phyloP scores from a whole-genome alignment of 495 filamentous ascomycete species.

The Daldinia vernicosa region DNA sequence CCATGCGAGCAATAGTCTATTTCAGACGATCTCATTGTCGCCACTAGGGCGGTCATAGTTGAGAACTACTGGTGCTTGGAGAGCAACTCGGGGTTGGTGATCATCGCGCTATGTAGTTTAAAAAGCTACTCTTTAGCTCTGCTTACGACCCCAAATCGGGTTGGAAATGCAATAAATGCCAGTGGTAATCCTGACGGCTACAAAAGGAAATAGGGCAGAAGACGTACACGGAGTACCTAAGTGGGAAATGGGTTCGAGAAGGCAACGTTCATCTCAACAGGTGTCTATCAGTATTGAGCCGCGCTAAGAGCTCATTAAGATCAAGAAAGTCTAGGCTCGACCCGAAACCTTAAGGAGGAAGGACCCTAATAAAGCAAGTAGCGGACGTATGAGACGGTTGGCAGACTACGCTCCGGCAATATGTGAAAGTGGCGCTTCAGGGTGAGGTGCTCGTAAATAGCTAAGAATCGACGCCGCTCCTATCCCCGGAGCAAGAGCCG shows the following conservation, averaged over 20 bases:
- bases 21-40: conserved; percentile 21
- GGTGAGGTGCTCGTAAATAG: conserved; percentile 20
- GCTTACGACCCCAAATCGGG: conserved; percentile 3
- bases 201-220: not conserved
- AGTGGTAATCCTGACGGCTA: conserved; percentile 10
- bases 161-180: conserved; percentile 12
- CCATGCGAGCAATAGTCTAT: conserved; percentile 17
- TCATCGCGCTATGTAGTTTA: conserved; percentile 15
- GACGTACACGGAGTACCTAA: not conserved
- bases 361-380: conserved; percentile 10
- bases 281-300: conserved; percentile 22
- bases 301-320: conserved; percentile 33
- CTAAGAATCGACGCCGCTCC: conserved; percentile 20
- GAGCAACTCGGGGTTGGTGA: conserved; percentile 22
- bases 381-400: conserved; percentile 19
- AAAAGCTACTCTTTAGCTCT: conserved; percentile 9
- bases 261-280: conserved; percentile 19
- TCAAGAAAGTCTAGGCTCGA: conserved; percentile 33
- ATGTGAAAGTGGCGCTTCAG: conserved; percentile 32
- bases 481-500: conserved; percentile 17
- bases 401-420: conserved; percentile 12
- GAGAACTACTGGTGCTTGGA: conserved; percentile 11
- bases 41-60: conserved; percentile 27
- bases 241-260: not conserved
- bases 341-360: conserved; percentile 32